phyloP scores from a whole-genome alignment of 2,329 filamentous ascomycete species.

The Alternaria sp. region DNA sequence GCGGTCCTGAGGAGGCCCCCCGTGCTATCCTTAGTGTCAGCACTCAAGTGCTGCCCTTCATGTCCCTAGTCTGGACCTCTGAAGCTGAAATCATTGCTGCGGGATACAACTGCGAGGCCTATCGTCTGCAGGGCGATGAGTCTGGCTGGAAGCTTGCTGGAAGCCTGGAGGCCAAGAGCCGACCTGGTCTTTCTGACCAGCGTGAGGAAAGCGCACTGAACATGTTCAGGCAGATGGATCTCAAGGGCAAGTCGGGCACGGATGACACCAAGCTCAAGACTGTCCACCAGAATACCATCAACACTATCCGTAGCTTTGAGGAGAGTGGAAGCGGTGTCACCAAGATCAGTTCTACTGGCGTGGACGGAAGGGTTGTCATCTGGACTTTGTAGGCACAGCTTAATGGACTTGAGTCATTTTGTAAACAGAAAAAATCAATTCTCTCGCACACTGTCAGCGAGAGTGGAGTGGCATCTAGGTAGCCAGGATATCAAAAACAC shows the following conservation, averaged over 20 bases:
- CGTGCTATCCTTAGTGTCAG: slow-evolving; percentile 88
- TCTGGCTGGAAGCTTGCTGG: slow-evolving; percentile 85
- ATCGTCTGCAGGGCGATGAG: slow-evolving; percentile 82
- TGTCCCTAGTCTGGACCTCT: slow-evolving; percentile 88
- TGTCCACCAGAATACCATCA: slow-evolving; percentile 95
- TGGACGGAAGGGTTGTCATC: slow-evolving; percentile 59
- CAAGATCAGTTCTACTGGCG: slow-evolving; percentile 76
- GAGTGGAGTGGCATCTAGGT: slow-evolving; percentile 19
- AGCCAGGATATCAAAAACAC: slow-evolving; percentile 12
- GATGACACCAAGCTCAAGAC: slow-evolving; percentile 96
- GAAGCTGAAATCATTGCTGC: slow-evolving; percentile 95
- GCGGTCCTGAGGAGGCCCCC: slow-evolving; percentile 87
- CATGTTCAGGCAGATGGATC: slow-evolving; percentile 99
- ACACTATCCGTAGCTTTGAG: slow-evolving; percentile 80
- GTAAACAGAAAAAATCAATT: slow-evolving; percentile 4
- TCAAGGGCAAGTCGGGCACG: slow-evolving; percentile 78
- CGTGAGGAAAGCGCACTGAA: slow-evolving; percentile 93
- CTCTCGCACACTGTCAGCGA: slow-evolving; percentile 21
- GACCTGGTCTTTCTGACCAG: slow-evolving; percentile 65
- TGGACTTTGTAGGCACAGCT: slow-evolving; percentile 53
- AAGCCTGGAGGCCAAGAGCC: slow-evolving; percentile 77
- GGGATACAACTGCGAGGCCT: slow-evolving; percentile 87
- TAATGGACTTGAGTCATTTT: not conserved
- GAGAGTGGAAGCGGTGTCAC: slow-evolving; percentile 69
- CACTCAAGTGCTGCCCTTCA: slow-evolving; percentile 90